These are phyloP conservation scores for Penicillium oxalicum DNA, from an alignment of 2,329 filamentous ascomycete species.

Conservation along the genomic window DNA sequence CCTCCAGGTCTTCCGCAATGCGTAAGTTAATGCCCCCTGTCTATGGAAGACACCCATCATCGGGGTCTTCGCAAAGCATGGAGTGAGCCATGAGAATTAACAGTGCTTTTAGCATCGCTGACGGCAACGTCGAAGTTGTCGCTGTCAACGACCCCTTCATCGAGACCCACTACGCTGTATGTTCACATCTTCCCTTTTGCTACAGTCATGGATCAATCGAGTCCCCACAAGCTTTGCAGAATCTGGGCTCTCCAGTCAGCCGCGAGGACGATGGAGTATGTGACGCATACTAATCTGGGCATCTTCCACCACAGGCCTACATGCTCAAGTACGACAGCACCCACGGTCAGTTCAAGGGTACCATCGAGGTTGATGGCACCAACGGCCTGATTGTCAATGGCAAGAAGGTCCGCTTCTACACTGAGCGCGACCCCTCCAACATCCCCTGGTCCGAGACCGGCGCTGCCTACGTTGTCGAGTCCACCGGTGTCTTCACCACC, in stretches of 20 bases:
- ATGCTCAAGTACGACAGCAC: slow-evolving; percentile 99
- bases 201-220: not conserved
- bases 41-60: not conserved
- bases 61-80: slow-evolving; percentile 4
- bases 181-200: slow-evolving; percentile 38
- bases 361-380: slow-evolving; percentile 62
- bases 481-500: slow-evolving; percentile 98
- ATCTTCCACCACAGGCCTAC: slow-evolving; percentile 63
- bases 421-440: slow-evolving; percentile 77
- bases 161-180: slow-evolving; percentile 92
- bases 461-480: slow-evolving; percentile 93
- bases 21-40: slow-evolving; percentile 49
- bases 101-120: slow-evolving; percentile 58
- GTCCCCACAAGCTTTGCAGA: too few relatives aligned
- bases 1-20: slow-evolving; percentile 82
- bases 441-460: slow-evolving; percentile 88
- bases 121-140: slow-evolving; percentile 82
- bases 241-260: too few relatives aligned
- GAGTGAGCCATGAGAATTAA: slow-evolving; percentile 4
- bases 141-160: slow-evolving; percentile 99
- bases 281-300: slow-evolving; percentile 3
- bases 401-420: slow-evolving; percentile 93
- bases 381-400: slow-evolving; percentile 80
- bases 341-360: slow-evolving; percentile 95
- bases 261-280: not conserved